Percentiles rank a stretch among this genome's conserved stretches.
These are phyloP conservation scores for Sclerospora graminicola DNA, from an alignment of 352 stramenopile species.

Conservation along the genomic window DNA sequence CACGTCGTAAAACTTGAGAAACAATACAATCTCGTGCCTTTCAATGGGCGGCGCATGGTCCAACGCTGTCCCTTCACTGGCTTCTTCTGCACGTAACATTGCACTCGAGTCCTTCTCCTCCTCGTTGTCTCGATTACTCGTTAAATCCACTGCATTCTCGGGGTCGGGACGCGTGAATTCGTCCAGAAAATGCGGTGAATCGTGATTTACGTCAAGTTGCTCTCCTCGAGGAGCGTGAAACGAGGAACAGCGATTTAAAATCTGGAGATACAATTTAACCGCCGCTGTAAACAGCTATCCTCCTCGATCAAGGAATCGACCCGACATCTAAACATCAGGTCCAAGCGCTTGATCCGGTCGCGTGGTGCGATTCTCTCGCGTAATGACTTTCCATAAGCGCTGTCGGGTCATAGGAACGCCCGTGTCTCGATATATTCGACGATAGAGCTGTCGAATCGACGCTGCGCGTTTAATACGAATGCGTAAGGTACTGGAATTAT, in stretches of 20 bases:
- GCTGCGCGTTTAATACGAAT: slow-evolving; percentile 57
- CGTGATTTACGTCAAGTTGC: too few relatives aligned
- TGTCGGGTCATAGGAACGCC: slow-evolving; percentile 56
- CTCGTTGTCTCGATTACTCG: slow-evolving; percentile 10
- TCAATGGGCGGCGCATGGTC: slow-evolving; percentile 13
- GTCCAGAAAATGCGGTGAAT: slow-evolving; percentile 50
- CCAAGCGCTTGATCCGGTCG: slow-evolving; percentile 55
- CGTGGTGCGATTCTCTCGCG: slow-evolving; percentile 71
- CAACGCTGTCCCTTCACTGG: slow-evolving; percentile 2
- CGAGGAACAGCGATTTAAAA: slow-evolving; percentile 20
- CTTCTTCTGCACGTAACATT: slow-evolving; percentile 4
- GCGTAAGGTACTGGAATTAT: slow-evolving; percentile 41
- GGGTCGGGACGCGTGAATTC: slow-evolving; percentile 42
- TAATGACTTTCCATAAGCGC: slow-evolving; percentile 80
- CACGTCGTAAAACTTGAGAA: slow-evolving; percentile 80
- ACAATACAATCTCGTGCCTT: slow-evolving; percentile 59
- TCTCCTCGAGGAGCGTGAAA: too few relatives aligned
- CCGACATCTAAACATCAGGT: slow-evolving; percentile 26
- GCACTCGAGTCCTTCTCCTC: slow-evolving; percentile 11
- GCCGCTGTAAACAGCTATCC: slow-evolving; percentile 50
- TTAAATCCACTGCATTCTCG: slow-evolving; percentile 7
- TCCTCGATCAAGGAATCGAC: slow-evolving; percentile 66
- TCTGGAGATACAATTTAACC: slow-evolving; percentile 70
- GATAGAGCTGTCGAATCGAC: slow-evolving; percentile 57
- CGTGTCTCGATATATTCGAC: slow-evolving; percentile 43